A percentile compares a stretch with the other conserved stretches of the same genome.
Conservation (phyloP, 169 alveolate genomes). For the Condylostoma magnum region DNA sequence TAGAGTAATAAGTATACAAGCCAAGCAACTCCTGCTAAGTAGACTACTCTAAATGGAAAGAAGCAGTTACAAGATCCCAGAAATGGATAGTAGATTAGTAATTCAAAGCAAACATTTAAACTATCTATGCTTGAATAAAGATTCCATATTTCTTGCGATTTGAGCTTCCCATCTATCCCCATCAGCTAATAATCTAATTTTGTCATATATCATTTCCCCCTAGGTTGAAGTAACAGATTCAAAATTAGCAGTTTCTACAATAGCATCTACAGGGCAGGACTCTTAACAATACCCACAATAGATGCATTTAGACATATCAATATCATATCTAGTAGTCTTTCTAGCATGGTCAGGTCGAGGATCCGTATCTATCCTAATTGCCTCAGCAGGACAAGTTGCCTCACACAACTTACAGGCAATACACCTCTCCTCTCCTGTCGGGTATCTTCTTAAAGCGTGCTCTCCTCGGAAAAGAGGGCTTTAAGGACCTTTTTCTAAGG, state of each 20-base stretch:
- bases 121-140: conserved; percentile 32
- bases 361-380: conserved; percentile 74
- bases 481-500: conserved; percentile 78
- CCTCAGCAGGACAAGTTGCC: conserved; percentile 77
- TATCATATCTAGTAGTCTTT: conserved; percentile 74
- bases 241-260: conserved; percentile 71
- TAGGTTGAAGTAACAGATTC: conserved; percentile 57
- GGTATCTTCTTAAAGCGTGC: conserved; percentile 80
- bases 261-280: conserved; percentile 86
- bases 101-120: neutral
- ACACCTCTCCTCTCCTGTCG: conserved; percentile 82
- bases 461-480: conserved; percentile 81
- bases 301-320: conserved; percentile 79
- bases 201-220: conserved; percentile 64
- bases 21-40: conserved; percentile 37
- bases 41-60: conserved; percentile 59
- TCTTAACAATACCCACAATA: conserved; percentile 79
- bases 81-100: no score
- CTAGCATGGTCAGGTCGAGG: conserved; percentile 80
- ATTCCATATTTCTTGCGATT: conserved; percentile 76
- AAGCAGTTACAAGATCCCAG: conserved; percentile 62
- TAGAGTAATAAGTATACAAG: conserved; percentile 49
- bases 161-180: conserved; percentile 84
- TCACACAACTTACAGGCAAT: conserved; percentile 78
- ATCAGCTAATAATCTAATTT: conserved; percentile 62